Evolutionary conservation across 2,329 filamentous ascomycete genomes (phyloP), one percentile per base, ranked within the genome.

Genomic region (Trichoderma guizhouense): DNA sequence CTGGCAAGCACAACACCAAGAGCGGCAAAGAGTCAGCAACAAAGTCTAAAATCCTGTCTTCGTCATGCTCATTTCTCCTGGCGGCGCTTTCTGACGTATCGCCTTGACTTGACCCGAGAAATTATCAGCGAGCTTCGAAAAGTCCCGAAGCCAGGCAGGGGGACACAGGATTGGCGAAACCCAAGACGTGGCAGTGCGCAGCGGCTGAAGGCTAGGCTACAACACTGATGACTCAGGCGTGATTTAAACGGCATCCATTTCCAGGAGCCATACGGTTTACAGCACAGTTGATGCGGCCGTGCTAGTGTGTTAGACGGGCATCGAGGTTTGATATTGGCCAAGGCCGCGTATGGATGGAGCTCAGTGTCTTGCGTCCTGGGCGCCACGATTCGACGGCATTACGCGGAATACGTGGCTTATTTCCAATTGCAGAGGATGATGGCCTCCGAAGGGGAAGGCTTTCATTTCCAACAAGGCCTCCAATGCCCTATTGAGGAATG

Each of bases 141-240:
- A 69, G 36, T 34, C 66, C 28, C 65, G 53, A 47, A 28, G 18
- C 28, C 55, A 51, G 34, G 34, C 28, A 34, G 67, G 64, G 47
- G 64, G n/a, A 30, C 15, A 62, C 39, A 32, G 57, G 67, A 36
- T 61, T 69, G 67, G 26, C 57, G n/a, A 62, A 28, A 53, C 67
- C 57, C 47, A 43, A 62, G 57, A 55, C 70, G 70, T 71, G 70
- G 70, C 70, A 71, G 70, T 67, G 70, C 55, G 60, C 47, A 55
- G 63, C 69, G 69, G 61, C 70, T 67, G 70, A 67, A 69, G 68
- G 53, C 43, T 58, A 71, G 70, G 70, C 63, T 71, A 67, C 70
- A 58, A 61, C 55, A 43, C 53, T 67, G 70, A 67, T 71, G 70
- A 71, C 63, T 71, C 70, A 71, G 67, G 28, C 36, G n/a, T 30